Evolutionary conservation across 2,329 filamentous ascomycete species (phyloP).

Genomic region (Thelonectria blattea): DNA sequence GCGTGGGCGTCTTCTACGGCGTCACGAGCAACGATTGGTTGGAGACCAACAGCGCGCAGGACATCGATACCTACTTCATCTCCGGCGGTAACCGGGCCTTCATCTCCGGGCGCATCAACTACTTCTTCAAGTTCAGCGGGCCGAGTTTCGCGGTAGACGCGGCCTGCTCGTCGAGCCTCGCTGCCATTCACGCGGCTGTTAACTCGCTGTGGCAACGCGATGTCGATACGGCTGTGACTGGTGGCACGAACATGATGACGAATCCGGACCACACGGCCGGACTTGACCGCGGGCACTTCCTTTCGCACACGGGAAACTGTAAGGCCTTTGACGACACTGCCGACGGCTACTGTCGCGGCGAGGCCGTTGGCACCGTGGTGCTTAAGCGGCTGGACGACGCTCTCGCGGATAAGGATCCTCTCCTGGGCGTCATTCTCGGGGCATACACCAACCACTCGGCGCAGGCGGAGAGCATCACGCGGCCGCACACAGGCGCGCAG

Average conservation of each 20-base stretch:
- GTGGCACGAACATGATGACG: constrained; percentile 72
- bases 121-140: constrained; percentile 77
- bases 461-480: constrained; percentile 73
- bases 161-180: constrained; percentile 75
- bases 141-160: constrained; percentile 75
- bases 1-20: constrained; percentile 75
- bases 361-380: constrained; percentile 53
- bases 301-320: constrained; percentile 52
- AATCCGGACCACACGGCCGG: constrained; percentile 70
- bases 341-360: constrained; percentile 61
- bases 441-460: constrained; percentile 74
- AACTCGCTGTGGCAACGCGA: constrained; percentile 72
- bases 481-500: constrained; percentile 69
- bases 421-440: constrained; percentile 65
- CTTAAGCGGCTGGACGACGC: constrained; percentile 56
- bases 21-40: constrained; percentile 79
- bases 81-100: constrained; percentile 53
- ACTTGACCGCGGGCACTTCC: constrained; percentile 67
- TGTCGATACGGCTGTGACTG: constrained; percentile 81
- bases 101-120: constrained; percentile 68
- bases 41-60: constrained; percentile 75
- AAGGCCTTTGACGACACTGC: constrained; percentile 63
- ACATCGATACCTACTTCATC: constrained; percentile 62
- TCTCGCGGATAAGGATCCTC: constrained; percentile 66
- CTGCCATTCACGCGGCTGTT: constrained; percentile 72